Evolutionary conservation across 148 eudicot genomes (phyloP).

Genomic region (Vaccinium darrowii): DNA sequence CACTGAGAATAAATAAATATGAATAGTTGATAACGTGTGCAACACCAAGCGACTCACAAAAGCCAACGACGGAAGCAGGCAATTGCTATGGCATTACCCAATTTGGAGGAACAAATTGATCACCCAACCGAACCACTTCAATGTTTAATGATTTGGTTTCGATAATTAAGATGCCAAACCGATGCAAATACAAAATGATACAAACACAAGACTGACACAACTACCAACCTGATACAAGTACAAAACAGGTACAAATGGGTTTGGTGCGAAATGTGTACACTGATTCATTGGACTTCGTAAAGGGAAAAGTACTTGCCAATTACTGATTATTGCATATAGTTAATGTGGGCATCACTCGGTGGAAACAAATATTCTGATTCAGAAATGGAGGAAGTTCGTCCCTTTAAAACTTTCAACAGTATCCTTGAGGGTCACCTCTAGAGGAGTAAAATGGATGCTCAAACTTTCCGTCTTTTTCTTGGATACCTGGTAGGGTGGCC

Average conservation of each 20-base stretch:
- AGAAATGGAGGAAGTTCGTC: constrained; percentile 8
- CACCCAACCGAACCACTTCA: not conserved
- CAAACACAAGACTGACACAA: too few relatives aligned
- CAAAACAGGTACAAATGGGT: not conserved
- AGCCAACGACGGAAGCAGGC: too few relatives aligned
- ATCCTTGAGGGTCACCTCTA: constrained; percentile 7
- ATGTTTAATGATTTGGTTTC: not conserved
- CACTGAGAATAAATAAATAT: too few relatives aligned
- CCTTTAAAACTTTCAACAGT: constrained; percentile 6
- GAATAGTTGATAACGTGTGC: too few relatives aligned
- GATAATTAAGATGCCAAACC: not conserved
- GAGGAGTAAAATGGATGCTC: constrained; percentile 21
- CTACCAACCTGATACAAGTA: too few relatives aligned
- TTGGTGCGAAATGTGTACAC: not conserved
- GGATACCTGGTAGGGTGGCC: constrained; percentile 24
- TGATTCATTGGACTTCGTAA: not conserved
- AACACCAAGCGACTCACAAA: too few relatives aligned
- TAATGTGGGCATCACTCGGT: not conserved
- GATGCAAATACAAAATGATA: too few relatives aligned
- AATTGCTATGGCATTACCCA: not conserved
- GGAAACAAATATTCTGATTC: not conserved
- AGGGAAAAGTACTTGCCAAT: not conserved
- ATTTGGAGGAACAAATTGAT: not conserved
- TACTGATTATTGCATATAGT: not conserved
- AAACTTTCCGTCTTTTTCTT: constrained; percentile 32